phyloP scores from a whole-genome alignment of 305 asterid genomes.

The Withania somnifera region DNA sequence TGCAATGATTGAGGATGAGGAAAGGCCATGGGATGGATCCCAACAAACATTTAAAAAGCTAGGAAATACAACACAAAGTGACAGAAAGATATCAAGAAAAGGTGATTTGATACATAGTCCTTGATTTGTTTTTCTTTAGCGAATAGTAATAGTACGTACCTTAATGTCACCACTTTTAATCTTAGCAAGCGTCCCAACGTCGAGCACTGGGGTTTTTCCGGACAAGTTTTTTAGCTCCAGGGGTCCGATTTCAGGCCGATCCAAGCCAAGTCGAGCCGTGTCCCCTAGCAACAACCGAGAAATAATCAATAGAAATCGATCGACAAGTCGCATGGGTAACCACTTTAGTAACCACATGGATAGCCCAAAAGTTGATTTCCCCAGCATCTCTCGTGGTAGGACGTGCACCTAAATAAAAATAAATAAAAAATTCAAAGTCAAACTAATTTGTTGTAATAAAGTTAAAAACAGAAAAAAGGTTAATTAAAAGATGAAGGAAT shows the following conservation, averaged over 20 bases:
- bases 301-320: conserved; percentile 39
- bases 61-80: neutral
- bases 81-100: conserved; percentile 1
- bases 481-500: neutral
- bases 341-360: conserved; percentile 91
- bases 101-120: neutral
- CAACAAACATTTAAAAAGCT: conserved; percentile 15
- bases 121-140: neutral
- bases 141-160: conserved; percentile 25
- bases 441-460: neutral
- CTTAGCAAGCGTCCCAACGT: conserved; percentile 85
- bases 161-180: conserved; percentile 79
- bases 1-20: conserved; percentile 23
- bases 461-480: neutral
- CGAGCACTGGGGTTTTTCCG: conserved; percentile 82
- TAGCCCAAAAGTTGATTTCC: conserved; percentile 84
- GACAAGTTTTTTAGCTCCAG: conserved; percentile 61
- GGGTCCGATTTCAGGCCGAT: conserved; percentile 63
- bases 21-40: conserved; percentile 17
- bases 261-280: conserved; percentile 54
- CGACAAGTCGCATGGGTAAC: conserved; percentile 75
- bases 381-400: conserved; percentile 82
- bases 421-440: neutral
- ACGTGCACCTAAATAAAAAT: conserved; percentile 55
- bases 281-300: conserved; percentile 62